Evolutionary conservation across 306 rosid genomes (phyloP).

Genomic region (Malus sieversii): DNA sequence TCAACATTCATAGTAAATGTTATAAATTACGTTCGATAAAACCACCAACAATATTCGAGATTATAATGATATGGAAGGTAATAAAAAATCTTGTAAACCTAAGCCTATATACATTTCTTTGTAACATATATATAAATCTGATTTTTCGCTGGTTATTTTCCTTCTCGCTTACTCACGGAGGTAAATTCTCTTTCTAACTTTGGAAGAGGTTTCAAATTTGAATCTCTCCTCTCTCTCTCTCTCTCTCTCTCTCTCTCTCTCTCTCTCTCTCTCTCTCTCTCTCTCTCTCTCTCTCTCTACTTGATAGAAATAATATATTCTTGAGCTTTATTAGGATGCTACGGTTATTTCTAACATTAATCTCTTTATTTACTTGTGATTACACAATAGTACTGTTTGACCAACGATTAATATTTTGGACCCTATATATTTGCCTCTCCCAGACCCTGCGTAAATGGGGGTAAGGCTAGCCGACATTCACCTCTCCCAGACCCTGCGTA

Average conservation of each 20-base stretch:
- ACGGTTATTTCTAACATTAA: neutral
- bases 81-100: neutral
- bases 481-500: too few species aligned
- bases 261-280: too few species aligned
- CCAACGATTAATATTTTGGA: neutral
- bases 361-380: neutral
- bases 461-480: too few species aligned
- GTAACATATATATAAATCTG: neutral
- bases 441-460: too few species aligned
- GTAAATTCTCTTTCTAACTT: too few species aligned
- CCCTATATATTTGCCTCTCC: neutral
- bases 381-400: neutral
- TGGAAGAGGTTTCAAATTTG: too few species aligned
- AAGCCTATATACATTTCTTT: too few species aligned
- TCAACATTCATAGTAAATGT: neutral
- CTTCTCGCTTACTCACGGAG: too few species aligned
- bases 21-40: neutral
- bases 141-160: neutral
- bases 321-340: neutral
- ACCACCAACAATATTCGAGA: neutral
- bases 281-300: too few species aligned
- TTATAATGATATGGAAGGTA: constrained; percentile 1
- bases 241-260: too few species aligned
- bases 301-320: neutral
- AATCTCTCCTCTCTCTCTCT: too few species aligned